phyloP scores from a whole-genome alignment of 192 early-diverging fungal species.

The Coemansia sp. region DNA sequence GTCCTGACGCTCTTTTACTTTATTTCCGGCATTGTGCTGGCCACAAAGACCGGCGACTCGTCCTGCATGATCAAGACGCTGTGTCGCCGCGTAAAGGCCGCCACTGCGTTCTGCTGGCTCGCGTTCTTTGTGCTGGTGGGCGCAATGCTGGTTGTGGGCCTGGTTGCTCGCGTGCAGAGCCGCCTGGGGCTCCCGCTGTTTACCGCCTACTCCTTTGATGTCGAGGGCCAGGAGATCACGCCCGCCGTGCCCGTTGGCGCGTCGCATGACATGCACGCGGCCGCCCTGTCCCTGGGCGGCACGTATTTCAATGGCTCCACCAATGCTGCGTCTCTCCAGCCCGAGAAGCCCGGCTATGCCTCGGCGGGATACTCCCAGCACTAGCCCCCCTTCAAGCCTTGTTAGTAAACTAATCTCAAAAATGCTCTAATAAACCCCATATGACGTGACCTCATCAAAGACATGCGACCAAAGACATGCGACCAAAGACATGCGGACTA shows the following conservation, averaged over 20 bases:
- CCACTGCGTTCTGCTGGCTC: conserved; percentile 36
- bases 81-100: conserved; percentile 15
- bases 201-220: conserved; percentile 32
- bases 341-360: not conserved
- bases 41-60: conserved; percentile 15
- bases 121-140: conserved; percentile 11
- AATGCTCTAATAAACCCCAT: too few species aligned
- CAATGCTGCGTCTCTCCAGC: not conserved
- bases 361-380: not conserved
- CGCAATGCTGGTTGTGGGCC: conserved; percentile 6
- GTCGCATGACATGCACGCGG: conserved; percentile 24
- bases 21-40: conserved; percentile 23
- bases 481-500: too few species aligned
- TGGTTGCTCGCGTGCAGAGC: conserved; percentile 29
- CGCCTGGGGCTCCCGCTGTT: conserved; percentile 22
- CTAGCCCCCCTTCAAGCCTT: too few species aligned
- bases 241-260: not conserved
- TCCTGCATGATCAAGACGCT: conserved; percentile 14
- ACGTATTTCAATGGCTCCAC: not conserved
- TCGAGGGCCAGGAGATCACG: conserved; percentile 32
- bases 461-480: too few species aligned
- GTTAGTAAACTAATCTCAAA: too few species aligned
- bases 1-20: conserved; percentile 20
- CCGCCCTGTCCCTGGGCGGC: conserved; percentile 12
- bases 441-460: too few species aligned